Conservation (phyloP, 768 basidiomycete species). For the Agrocybe pediades region DNA sequence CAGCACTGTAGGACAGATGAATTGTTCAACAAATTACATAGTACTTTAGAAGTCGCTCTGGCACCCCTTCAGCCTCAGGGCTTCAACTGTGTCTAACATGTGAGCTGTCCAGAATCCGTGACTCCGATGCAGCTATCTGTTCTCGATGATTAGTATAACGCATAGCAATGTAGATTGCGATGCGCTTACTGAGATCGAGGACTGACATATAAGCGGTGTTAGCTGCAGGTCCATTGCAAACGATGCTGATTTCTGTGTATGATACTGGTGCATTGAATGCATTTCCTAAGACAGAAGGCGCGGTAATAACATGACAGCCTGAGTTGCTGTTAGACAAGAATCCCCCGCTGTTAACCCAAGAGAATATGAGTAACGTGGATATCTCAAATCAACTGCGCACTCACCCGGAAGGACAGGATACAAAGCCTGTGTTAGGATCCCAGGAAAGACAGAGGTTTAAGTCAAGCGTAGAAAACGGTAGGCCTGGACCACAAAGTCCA, state of each 20-base stretch:
- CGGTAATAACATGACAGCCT: neutral
- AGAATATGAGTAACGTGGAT: neutral
- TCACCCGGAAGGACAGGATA: neutral
- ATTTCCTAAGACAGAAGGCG: neutral
- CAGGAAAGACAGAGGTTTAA: slow-evolving; percentile 2
- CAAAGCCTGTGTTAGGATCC: neutral
- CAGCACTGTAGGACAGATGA: no score
- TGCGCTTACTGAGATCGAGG: slow-evolving; percentile 2
- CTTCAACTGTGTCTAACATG: neutral
- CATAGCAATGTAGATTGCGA: neutral
- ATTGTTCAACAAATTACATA: no score
- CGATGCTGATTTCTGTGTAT: neutral
- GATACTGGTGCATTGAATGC: neutral
- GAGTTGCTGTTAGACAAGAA: neutral
- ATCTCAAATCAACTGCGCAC: neutral
- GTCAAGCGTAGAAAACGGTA: neutral
- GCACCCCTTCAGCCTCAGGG: no score
- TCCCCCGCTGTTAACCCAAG: neutral
- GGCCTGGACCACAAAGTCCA: slow-evolving; percentile 1
- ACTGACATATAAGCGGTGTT: neutral
- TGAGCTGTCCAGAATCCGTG: neutral
- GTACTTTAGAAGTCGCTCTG: no score
- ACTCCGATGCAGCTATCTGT: slow-evolving; percentile 4
- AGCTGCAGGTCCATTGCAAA: slow-evolving; percentile 4
- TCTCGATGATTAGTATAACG: neutral